Evolutionary conservation across 345 rosid genomes (phyloP).

Genomic region (Populus ilicifolia): DNA sequence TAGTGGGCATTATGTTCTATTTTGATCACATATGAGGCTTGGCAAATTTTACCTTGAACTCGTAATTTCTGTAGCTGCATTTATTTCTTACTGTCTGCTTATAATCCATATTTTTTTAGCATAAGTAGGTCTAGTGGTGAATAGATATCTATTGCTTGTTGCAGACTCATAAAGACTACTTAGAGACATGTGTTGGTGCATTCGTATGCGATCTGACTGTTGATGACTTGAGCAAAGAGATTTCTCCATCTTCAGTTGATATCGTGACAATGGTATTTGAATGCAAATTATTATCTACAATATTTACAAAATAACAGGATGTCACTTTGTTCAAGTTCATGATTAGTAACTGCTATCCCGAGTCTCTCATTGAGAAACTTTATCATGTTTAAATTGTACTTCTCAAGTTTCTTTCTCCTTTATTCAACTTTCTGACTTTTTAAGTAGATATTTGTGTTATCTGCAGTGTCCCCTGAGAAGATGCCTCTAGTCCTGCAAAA

Average conservation of each 20-base stretch:
- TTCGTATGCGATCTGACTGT: slow-evolving; percentile 75
- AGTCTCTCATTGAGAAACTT: neutral
- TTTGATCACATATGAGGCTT: neutral
- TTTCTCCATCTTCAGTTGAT: slow-evolving; percentile 75
- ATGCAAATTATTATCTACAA: slow-evolving; percentile 5
- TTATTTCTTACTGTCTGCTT: neutral
- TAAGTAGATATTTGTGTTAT: slow-evolving; percentile 86
- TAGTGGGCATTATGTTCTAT: neutral
- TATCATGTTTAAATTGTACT: neutral
- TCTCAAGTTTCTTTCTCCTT: slow-evolving; percentile 9
- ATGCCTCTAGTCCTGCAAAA: slow-evolving; percentile 76
- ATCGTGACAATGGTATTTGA: slow-evolving; percentile 83
- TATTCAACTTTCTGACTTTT: slow-evolving; percentile 44
- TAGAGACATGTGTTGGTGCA: slow-evolving; percentile 49
- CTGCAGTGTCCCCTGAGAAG: slow-evolving; percentile 94
- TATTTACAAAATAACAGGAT: neutral
- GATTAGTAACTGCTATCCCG: neutral
- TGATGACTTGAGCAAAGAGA: slow-evolving; percentile 65
- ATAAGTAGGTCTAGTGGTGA: neutral
- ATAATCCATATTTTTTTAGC: slow-evolving; percentile 7
- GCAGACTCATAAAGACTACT: slow-evolving; percentile 81
- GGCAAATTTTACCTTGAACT: neutral
- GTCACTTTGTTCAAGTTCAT: neutral
- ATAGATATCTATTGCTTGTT: slow-evolving; percentile 17
- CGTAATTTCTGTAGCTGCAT: neutral